Conservation (phyloP, 192 early-diverging fungal species). For the Paraglomus brasilianum region DNA sequence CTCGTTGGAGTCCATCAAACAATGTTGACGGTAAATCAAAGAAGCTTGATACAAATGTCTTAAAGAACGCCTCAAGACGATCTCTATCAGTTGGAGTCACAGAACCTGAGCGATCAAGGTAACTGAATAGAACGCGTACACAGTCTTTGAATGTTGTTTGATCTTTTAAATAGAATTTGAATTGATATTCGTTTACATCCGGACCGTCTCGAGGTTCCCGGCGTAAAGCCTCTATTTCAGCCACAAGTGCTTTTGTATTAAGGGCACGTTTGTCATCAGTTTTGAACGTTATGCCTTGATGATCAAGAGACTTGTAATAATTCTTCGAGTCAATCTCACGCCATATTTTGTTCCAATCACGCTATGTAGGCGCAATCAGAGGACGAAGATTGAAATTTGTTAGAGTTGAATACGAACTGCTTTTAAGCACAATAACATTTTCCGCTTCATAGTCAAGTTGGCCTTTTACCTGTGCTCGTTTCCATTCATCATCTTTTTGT, state of each 20-base stretch:
- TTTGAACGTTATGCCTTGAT: conserved; percentile 92
- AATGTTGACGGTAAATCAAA: conserved; percentile 47
- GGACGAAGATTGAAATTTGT: not conserved
- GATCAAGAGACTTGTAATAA: conserved; percentile 92
- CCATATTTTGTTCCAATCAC: conserved; percentile 97
- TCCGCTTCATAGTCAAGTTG: not conserved
- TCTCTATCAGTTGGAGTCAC: conserved; percentile 63
- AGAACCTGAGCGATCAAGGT: conserved; percentile 63
- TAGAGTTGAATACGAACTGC: no score
- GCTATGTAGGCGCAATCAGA: conserved; percentile 48
- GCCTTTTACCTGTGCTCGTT: conserved; percentile 64
- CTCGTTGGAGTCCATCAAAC: conserved; percentile 47
- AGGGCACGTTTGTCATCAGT: conserved; percentile 79
- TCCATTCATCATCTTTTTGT: conserved; percentile 99
- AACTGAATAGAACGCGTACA: conserved; percentile 69
- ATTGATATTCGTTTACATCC: conserved; percentile 63
- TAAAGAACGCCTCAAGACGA: conserved; percentile 73
- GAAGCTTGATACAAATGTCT: conserved; percentile 67
- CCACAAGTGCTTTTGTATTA: conserved; percentile 70
- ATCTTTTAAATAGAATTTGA: conserved; percentile 78
- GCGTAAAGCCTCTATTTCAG: conserved; percentile 84
- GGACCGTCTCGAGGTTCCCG: conserved; percentile 55
- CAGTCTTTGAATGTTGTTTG: conserved; percentile 74
- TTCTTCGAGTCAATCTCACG: conserved; percentile 91
- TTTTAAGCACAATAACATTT: not conserved